A percentile compares a stretch with the other conserved stretches of the same genome.
Conservation (phyloP, 2,329 filamentous ascomycete genomes). For the Colletotrichum simmondsii region DNA sequence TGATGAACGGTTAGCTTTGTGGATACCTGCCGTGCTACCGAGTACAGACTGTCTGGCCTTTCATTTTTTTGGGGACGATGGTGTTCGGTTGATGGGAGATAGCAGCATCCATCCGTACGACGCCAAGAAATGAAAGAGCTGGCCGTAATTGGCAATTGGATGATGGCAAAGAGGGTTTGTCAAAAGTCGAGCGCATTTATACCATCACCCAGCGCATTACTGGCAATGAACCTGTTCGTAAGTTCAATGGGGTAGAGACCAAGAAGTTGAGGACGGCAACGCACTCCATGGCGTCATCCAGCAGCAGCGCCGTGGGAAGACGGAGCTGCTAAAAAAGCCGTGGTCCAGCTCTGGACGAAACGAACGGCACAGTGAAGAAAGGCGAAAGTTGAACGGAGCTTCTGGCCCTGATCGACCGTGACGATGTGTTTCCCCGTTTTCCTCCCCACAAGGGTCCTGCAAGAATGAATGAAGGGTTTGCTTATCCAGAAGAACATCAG, state of each 20-base stretch:
- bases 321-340: conserved; percentile 21
- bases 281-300: conserved; percentile 29
- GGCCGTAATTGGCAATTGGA: too few relatives aligned
- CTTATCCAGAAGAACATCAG: background rate
- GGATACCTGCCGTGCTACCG: background rate
- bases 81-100: background rate
- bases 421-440: conserved; percentile 19
- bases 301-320: background rate
- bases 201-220: too few relatives aligned
- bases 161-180: background rate
- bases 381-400: conserved; percentile 6
- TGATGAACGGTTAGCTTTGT: background rate
- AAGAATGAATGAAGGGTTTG: background rate
- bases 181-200: too few relatives aligned
- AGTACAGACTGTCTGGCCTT: too few relatives aligned
- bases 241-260: background rate
- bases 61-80: background rate
- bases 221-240: background rate
- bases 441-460: conserved; percentile 23
- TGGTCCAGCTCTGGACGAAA: background rate
- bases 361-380: background rate
- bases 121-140: background rate
- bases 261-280: background rate
- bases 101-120: background rate
- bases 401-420: conserved; percentile 23